Base-by-base conservation (phyloP, 305 asterid species). In the Coffea humblotiana region DNA sequence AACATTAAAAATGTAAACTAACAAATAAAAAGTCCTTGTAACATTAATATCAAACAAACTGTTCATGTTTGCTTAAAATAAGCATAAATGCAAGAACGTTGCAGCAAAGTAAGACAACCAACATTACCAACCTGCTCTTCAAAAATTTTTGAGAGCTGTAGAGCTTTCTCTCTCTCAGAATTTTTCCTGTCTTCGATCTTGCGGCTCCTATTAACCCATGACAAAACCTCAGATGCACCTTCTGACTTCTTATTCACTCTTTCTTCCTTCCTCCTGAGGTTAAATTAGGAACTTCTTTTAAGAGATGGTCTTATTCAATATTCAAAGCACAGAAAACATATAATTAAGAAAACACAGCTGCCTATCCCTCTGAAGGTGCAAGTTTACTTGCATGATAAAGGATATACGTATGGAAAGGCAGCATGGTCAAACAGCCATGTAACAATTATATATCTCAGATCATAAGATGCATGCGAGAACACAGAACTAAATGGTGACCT, bases 181-280 rank as follows among this genome's bases (percentile, higher is more conserved):
- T 83, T 92, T 88, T 87, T 87, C 85, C 83, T 93, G 80, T 91
- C 92, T 86, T 91, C 97, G 76, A 93, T 84, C 88, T 91, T 91
- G 65, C 97, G 92, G 88, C 97, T 94, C 90, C 81, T 91, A 82
- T 71, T 88, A 54, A 95, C 94, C 98, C 98, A 95, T 18, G 92
- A 3, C 81, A 90, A 83, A 89, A 91, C 91, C 78, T 92, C 98
- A 72, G 93, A 91, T 78, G 79, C 89, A 84, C 90, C 97, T 82
- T 92, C 97, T 72, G 94, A 77, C 29, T 92, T 83, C 83, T 88
- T 93, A 86, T 78, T 88, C 87, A 92, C 65, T 87, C 99, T 91
- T 84, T 90, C 96, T 87, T 90, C 97, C 84, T 86, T 91, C 91
- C 91, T 91, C 87, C 99, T 95, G 90, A 79, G 74, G 78, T n/a